phyloP scores from a whole-genome alignment of 2,329 filamentous ascomycete genomes.

The Fusarium sp. region DNA sequence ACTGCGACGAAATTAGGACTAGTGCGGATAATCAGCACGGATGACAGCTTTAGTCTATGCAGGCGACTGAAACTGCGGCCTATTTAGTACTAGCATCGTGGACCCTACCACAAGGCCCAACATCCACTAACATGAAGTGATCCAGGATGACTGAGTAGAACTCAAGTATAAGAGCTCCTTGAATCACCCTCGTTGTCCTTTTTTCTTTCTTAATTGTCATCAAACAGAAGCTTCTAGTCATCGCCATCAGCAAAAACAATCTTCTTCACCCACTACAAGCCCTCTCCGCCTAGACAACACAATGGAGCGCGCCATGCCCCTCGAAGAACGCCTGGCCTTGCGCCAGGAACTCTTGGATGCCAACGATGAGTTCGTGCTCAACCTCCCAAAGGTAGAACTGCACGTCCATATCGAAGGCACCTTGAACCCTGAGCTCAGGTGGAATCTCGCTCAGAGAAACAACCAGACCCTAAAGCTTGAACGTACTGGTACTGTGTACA shows the following conservation, averaged over 20 bases:
- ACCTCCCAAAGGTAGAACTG: slow-evolving; percentile 29
- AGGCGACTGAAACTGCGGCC: slow-evolving; percentile 2
- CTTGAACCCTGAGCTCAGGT: slow-evolving; percentile 74
- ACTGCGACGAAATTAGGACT: slow-evolving; percentile 2
- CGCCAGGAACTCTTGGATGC: slow-evolving; percentile 12
- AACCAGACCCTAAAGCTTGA: slow-evolving; percentile 55
- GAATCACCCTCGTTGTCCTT: too few relatives aligned
- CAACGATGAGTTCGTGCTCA: slow-evolving; percentile 13
- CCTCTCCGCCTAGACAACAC: not conserved
- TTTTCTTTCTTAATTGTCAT: not conserved
- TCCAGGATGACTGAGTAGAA: not conserved
- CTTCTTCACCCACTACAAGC: not conserved
- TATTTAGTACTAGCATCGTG: not conserved
- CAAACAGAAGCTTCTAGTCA: not conserved
- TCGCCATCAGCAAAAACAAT: not conserved
- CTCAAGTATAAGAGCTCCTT: not conserved
- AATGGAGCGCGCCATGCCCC: slow-evolving; percentile 23
- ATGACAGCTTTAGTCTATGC: not conserved
- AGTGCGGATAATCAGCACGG: not conserved
- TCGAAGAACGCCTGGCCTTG: slow-evolving; percentile 13
- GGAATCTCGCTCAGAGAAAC: slow-evolving; percentile 74
- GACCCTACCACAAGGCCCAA: too few relatives aligned
- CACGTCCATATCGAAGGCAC: slow-evolving; percentile 78
- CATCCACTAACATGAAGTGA: not conserved
- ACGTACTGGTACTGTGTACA: slow-evolving; percentile 11